Evolutionary conservation across 2,329 filamentous ascomycete genomes (phyloP), one percentile per base, ranked within the genome.

Genomic region (Microdochium nivale): DNA sequence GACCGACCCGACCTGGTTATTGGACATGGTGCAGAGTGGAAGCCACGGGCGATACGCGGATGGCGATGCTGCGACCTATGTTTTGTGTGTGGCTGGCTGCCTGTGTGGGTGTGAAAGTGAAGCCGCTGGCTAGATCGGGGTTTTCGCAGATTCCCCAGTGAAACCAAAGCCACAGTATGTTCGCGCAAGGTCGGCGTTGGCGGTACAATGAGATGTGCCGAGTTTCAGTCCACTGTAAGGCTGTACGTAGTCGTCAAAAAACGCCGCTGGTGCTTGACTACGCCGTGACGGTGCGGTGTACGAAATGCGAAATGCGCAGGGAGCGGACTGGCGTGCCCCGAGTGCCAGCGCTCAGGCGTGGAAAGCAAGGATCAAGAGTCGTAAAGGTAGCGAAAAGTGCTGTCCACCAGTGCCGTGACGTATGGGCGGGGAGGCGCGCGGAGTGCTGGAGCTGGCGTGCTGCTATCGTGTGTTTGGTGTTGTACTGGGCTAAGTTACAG

Each of bases 1-100:
- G 64, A 97, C 86, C 59, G 75, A 73, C 63, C 94, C 94, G 75
- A 83, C 80, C 16, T 72, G 70, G 47, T 68, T 62, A 67, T 83
- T 83, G 53, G 80, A 83, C 80, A 83, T 83, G 53, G 57, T 74
- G 67, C 51, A 37, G 37, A 27, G 25, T 25, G 27, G 27, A 5
- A 11, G 27, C 11, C 27, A n/a, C n/a, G n/a, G 27, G 27, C 27
- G 25, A 13, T 49, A 25, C 40, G 19, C 30, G 43, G 11, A n/a
- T 49, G 25, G 33, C 8, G n/a, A 32, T 27, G 25, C 48, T n/a
- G 35, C n/a, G n/a, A n/a, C n/a, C n/a, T n/a, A 52, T 47, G 49
- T 43, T 49, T 25, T 47, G 49, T 27, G 23, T 47, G 44, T 23
- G 51, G 25, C 40, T 32, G 25, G 40, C 47, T 23, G 37, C n/a